These are phyloP conservation scores for Bipolaris gigantea DNA, from an alignment of 2,329 filamentous ascomycete genomes.

Conservation along the genomic window DNA sequence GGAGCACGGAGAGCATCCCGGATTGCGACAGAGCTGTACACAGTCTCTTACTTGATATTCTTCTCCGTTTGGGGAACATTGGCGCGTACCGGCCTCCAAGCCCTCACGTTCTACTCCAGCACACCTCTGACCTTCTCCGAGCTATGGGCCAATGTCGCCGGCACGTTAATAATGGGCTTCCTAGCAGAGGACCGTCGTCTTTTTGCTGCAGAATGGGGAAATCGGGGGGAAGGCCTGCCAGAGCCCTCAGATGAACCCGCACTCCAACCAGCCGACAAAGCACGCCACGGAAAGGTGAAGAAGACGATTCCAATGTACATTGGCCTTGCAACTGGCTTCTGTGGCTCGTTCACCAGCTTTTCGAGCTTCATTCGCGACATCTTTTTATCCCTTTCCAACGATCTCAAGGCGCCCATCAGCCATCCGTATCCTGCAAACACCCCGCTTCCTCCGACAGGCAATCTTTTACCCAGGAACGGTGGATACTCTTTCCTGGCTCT, in stretches of 20 bases:
- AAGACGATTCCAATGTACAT: conserved; percentile 89
- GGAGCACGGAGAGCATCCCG: conserved; percentile 25
- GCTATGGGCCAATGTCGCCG: conserved; percentile 85
- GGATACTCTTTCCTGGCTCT: conserved; percentile 85
- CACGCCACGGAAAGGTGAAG: conserved; percentile 59
- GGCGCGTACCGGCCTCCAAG: conserved; percentile 76
- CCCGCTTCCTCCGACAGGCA: conserved; percentile 32
- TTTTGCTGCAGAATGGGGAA: conserved; percentile 70
- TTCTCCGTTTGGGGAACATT: conserved; percentile 86
- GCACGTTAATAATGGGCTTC: conserved; percentile 83
- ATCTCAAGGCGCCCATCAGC: conserved; percentile 59
- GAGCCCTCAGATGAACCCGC: conserved; percentile 15
- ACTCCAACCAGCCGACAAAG: conserved; percentile 17
- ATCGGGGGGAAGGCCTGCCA: conserved; percentile 28
- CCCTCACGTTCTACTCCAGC: conserved; percentile 76
- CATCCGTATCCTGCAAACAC: conserved; percentile 36
- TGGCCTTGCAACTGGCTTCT: conserved; percentile 83
- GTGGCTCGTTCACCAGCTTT: conserved; percentile 87
- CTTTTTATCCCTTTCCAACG: conserved; percentile 79
- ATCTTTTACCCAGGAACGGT: conserved; percentile 58
- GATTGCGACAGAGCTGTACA: conserved; percentile 56
- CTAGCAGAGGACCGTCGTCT: conserved; percentile 75
- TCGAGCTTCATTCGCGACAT: conserved; percentile 80
- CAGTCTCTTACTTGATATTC: conserved; percentile 77
- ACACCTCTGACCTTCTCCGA: conserved; percentile 73